Conservation (phyloP, 139 green algal genomes). For the Chlorella ohadii region DNA sequence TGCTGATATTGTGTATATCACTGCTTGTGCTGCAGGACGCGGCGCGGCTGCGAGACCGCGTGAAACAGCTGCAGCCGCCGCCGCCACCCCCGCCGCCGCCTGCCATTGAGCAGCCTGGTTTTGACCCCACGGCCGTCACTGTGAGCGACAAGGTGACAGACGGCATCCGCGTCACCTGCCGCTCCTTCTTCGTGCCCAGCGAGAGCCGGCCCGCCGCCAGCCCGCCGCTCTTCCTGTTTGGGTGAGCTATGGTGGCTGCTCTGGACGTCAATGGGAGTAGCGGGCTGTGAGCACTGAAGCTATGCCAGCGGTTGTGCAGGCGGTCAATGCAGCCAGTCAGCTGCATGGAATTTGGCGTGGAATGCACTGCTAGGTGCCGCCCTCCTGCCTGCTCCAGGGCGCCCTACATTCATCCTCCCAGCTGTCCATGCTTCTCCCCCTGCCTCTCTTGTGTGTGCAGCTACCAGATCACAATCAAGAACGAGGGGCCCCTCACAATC, state of each 20-base stretch:
- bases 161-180: conserved; percentile 32
- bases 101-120: background rate
- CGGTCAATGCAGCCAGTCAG: too few species aligned
- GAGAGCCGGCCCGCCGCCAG: background rate
- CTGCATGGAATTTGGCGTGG: too few species aligned
- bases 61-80: conserved; percentile 24
- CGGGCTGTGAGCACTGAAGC: too few species aligned
- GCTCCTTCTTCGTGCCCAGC: conserved; percentile 27
- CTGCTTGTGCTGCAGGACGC: conserved; percentile 12
- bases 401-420: too few species aligned
- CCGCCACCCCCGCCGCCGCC: conserved; percentile 14
- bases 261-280: too few species aligned
- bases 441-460: background rate
- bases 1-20: too few species aligned
- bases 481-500: conserved; percentile 30
- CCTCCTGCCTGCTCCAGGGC: too few species aligned
- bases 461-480: conserved; percentile 41
- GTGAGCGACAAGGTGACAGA: conserved; percentile 29
- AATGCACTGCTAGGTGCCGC: too few species aligned
- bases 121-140: conserved; percentile 13
- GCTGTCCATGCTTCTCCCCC: too few species aligned
- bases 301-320: too few species aligned
- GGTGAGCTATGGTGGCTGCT: background rate
- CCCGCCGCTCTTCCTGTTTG: conserved; percentile 28
- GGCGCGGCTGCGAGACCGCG: conserved; percentile 24